Evolutionary conservation across 2,329 filamentous ascomycete species (phyloP).

Genomic region (Penicillium sp.): DNA sequence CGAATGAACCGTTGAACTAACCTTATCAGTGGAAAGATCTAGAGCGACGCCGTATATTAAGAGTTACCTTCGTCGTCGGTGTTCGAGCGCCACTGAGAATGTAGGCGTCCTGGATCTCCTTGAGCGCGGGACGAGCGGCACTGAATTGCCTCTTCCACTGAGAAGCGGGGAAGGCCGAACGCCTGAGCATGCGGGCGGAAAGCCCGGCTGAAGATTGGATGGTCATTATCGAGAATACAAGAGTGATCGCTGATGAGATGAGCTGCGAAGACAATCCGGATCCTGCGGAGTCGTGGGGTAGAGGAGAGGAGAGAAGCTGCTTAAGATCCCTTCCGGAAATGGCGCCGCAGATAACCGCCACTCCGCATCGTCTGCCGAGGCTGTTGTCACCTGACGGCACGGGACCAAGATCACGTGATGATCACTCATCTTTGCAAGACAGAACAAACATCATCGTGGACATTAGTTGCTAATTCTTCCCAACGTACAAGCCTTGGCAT

Average conservation of each 20-base stretch:
- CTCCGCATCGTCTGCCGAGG: slow-evolving; percentile 16
- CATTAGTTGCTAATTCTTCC: no score
- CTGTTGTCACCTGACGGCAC: slow-evolving; percentile 12
- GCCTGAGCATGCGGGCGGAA: slow-evolving; percentile 32
- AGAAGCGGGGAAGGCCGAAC: slow-evolving; percentile 47
- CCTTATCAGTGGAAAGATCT: neutral
- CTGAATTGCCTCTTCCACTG: slow-evolving; percentile 58
- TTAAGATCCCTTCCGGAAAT: slow-evolving; percentile 12
- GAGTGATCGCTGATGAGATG: neutral
- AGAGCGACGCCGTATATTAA: neutral
- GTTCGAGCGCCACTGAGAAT: slow-evolving; percentile 90
- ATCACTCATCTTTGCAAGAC: neutral
- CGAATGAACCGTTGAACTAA: slow-evolving; percentile 93
- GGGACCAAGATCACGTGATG: neutral
- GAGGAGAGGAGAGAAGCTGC: neutral
- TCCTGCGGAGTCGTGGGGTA: neutral
- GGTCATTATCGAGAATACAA: slow-evolving; percentile 4
- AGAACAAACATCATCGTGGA: neutral
- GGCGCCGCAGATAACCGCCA: slow-evolving; percentile 19
- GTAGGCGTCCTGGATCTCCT: slow-evolving; percentile 88
- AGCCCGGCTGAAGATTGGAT: slow-evolving; percentile 13
- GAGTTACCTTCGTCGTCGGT: slow-evolving; percentile 78
- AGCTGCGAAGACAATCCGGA: neutral
- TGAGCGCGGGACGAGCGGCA: slow-evolving; percentile 51
- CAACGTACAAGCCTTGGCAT: no score